phyloP scores from a whole-genome alignment of 1,284 basidiomycete genomes.

The Pseudozyma flocculosa region DNA sequence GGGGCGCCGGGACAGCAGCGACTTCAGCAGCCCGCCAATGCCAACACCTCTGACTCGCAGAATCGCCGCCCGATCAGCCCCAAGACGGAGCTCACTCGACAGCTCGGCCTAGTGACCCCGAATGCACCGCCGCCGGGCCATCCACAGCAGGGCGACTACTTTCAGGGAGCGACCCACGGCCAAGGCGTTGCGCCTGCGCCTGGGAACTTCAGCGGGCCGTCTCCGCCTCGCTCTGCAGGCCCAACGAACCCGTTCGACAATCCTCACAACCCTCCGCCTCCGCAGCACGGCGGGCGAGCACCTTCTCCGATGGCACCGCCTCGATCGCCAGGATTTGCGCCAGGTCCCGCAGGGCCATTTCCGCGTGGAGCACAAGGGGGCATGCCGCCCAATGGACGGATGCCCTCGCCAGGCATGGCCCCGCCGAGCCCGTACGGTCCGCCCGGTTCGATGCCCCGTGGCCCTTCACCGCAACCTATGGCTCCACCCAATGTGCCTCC shows the following conservation, averaged over 20 bases:
- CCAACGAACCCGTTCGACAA: not conserved
- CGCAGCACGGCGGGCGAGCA: too few species aligned
- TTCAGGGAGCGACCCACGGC: not conserved
- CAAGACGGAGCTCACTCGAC: conserved; percentile 33
- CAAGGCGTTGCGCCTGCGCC: conserved; percentile 4
- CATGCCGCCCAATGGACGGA: too few species aligned
- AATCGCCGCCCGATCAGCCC: conserved; percentile 12
- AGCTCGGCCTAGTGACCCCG: conserved; percentile 35
- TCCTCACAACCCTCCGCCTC: conserved; percentile 1
- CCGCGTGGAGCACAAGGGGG: not conserved
- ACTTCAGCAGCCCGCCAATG: not conserved
- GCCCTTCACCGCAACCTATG: too few species aligned
- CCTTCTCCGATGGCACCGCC: conserved; percentile 18
- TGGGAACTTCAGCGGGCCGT: too few species aligned
- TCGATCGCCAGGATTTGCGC: conserved; percentile 20
- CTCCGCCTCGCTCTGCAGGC: too few species aligned
- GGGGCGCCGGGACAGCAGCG: too few species aligned
- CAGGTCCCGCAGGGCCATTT: conserved; percentile 10
- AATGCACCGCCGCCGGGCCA: conserved; percentile 3
- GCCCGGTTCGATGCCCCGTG: too few species aligned
- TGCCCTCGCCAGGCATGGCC: too few species aligned
- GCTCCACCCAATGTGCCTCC: conserved; percentile 17
- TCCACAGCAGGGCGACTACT: not conserved
- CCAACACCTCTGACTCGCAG: not conserved
- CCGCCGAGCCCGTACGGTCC: too few species aligned